These are phyloP conservation scores for Ceratocystis variospora DNA, from an alignment of 2,329 filamentous ascomycete species.

Conservation along the genomic window DNA sequence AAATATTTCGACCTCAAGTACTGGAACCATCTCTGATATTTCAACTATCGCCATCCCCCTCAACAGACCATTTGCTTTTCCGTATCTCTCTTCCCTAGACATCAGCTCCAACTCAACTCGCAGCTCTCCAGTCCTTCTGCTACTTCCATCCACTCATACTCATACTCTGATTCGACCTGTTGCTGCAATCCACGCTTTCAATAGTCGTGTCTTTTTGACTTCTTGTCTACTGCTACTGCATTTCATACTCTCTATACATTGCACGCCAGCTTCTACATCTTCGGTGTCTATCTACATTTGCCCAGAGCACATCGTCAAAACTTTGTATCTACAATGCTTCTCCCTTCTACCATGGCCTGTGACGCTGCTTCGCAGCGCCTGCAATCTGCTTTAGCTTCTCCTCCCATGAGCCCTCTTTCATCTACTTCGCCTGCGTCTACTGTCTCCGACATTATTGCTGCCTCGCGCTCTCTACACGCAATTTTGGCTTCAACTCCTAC, in stretches of 20 bases:
- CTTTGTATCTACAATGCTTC: constrained; percentile 34
- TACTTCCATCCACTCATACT: neutral
- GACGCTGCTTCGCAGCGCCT: constrained; percentile 40
- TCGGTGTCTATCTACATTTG: no score
- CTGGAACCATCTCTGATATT: constrained; percentile 11
- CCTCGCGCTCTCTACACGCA: constrained; percentile 47
- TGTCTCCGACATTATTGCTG: constrained; percentile 41
- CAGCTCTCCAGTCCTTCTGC: neutral
- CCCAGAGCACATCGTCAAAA: neutral
- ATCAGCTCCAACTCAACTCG: neutral
- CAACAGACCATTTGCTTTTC: constrained; percentile 1
- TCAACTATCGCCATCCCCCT: constrained; percentile 15
- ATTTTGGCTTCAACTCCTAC: constrained; percentile 35
- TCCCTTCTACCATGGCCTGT: constrained; percentile 46
- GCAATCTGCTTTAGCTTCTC: constrained; percentile 39
- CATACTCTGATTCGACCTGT: neutral
- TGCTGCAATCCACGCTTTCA: neutral
- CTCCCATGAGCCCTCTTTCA: constrained; percentile 41
- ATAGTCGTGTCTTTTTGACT: constrained; percentile 4
- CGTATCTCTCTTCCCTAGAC: constrained; percentile 8
- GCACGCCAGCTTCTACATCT: neutral
- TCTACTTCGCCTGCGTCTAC: constrained; percentile 21
- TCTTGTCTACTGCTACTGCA: neutral
- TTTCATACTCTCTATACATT: neutral
- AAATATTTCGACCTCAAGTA: neutral